These are phyloP conservation scores for Fusarium denticulatum DNA, from an alignment of 2,329 filamentous ascomycete species.

Conservation along the genomic window DNA sequence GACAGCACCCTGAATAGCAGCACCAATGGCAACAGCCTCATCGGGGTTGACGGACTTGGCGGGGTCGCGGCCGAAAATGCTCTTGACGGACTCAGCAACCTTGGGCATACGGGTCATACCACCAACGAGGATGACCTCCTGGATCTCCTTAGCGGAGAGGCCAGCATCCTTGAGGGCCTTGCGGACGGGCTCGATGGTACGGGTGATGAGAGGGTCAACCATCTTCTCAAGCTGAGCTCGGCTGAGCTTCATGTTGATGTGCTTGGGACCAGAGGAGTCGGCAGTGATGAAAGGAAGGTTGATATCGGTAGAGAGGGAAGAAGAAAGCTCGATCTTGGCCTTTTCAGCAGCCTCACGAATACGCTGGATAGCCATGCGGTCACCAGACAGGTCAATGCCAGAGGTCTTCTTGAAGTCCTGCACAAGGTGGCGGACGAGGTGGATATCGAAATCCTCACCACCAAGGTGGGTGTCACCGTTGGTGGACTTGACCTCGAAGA, in stretches of 20 bases:
- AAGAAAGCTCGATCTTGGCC: slow-evolving; percentile 98
- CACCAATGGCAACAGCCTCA: slow-evolving; percentile 97
- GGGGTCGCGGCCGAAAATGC: slow-evolving; percentile 94
- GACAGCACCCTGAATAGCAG: slow-evolving; percentile 95
- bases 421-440: slow-evolving; percentile 91
- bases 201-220: slow-evolving; percentile 86
- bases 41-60: slow-evolving; percentile 99
- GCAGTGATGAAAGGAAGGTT: slow-evolving; percentile 99
- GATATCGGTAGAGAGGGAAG: slow-evolving; percentile 94
- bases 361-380: slow-evolving; percentile 99
- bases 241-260: slow-evolving; percentile 96
- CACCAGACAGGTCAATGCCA: slow-evolving; percentile 85
- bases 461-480: slow-evolving; percentile 98
- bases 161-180: slow-evolving; percentile 97
- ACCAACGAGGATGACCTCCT: slow-evolving; percentile 97
- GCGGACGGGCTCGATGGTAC: slow-evolving; percentile 90
- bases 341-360: slow-evolving; percentile 99
- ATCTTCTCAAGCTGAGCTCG: slow-evolving; percentile 93
- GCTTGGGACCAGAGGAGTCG: slow-evolving; percentile 93
- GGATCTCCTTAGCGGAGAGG: slow-evolving; percentile 90
- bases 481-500: slow-evolving; percentile 99
- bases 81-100: slow-evolving; percentile 95
- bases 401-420: slow-evolving; percentile 97
- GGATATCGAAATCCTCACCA: slow-evolving; percentile 98
- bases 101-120: slow-evolving; percentile 99